These are phyloP conservation scores for Syncephalis plumigaleata DNA, from an alignment of 371 early-diverging fungal genomes.

Conservation along the genomic window DNA sequence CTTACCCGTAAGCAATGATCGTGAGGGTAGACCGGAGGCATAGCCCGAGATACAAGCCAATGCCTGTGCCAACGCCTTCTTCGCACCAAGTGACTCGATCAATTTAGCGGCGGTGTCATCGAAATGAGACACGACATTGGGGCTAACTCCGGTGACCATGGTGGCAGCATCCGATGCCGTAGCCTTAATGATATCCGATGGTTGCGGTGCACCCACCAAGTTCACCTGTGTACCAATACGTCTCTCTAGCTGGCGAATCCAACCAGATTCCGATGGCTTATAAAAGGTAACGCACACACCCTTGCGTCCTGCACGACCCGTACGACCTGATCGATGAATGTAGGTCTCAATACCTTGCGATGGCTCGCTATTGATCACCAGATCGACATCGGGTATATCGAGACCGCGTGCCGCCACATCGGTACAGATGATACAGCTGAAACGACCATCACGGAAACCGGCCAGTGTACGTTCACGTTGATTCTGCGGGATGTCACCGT, in stretches of 20 bases:
- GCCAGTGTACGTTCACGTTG: conserved; percentile 75
- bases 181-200: conserved; percentile 66
- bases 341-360: conserved; percentile 88
- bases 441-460: conserved; percentile 73
- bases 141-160: conserved; percentile 44
- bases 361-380: conserved; percentile 94
- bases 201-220: conserved; percentile 69
- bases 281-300: conserved; percentile 88
- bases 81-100: conserved; percentile 38
- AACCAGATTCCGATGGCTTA: conserved; percentile 65
- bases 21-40: conserved; percentile 53
- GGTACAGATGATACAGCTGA: conserved; percentile 76
- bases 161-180: conserved; percentile 56
- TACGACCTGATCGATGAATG: conserved; percentile 96
- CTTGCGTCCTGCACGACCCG: conserved; percentile 85
- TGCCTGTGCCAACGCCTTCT: conserved; percentile 60
- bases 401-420: conserved; percentile 95
- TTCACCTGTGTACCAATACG: conserved; percentile 66
- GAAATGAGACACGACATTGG: conserved; percentile 59
- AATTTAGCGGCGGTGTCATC: conserved; percentile 45
- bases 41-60: conserved; percentile 75
- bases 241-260: conserved; percentile 50
- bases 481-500: conserved; percentile 87
- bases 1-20: conserved; percentile 65
- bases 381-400: conserved; percentile 93